phyloP scores from a whole-genome alignment of 1,139 yeast species.

The Yamadazyma aaseri region DNA sequence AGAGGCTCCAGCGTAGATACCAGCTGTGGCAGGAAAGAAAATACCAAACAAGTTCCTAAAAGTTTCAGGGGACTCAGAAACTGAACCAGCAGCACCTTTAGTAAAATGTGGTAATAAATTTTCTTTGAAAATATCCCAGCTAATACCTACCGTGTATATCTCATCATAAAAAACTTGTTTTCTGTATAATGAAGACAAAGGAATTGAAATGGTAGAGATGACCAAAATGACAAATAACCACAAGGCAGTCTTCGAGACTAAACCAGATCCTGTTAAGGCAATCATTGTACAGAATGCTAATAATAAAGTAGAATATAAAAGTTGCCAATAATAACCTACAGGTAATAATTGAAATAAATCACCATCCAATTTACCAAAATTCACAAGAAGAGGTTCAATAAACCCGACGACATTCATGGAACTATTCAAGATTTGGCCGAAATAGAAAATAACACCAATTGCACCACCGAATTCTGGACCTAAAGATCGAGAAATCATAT shows the following conservation, averaged over 20 bases:
- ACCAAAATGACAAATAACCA: constrained; percentile 68
- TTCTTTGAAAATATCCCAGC: constrained; percentile 59
- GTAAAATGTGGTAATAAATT: constrained; percentile 82
- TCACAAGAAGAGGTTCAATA: constrained; percentile 68
- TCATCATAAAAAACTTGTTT: constrained; percentile 50
- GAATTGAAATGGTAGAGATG: constrained; percentile 76
- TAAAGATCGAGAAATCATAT: constrained; percentile 74
- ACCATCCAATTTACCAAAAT: constrained; percentile 62
- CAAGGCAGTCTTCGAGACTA: constrained; percentile 84
- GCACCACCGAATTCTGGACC: constrained; percentile 89
- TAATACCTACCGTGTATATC: constrained; percentile 67
- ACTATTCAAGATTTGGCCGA: constrained; percentile 74
- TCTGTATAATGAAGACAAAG: constrained; percentile 68
- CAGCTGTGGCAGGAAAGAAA: constrained; percentile 97
- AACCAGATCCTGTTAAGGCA: constrained; percentile 77
- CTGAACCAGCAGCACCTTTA: constrained; percentile 89
- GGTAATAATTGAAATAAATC: constrained; percentile 48
- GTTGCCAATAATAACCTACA: constrained; percentile 56
- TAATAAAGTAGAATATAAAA: constrained; percentile 63
- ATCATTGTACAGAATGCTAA: constrained; percentile 72
- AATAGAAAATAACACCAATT: constrained; percentile 71
- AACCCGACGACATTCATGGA: constrained; percentile 80
- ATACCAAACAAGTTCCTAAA: constrained; percentile 88
- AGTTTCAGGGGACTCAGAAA: constrained; percentile 60
- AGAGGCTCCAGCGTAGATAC: constrained; percentile 97